Percentiles rank a stretch among this genome's conserved stretches.
Evolutionary conservation across 2,329 filamentous ascomycete species (phyloP).

Genomic region (Cytospora paraplurivora): DNA sequence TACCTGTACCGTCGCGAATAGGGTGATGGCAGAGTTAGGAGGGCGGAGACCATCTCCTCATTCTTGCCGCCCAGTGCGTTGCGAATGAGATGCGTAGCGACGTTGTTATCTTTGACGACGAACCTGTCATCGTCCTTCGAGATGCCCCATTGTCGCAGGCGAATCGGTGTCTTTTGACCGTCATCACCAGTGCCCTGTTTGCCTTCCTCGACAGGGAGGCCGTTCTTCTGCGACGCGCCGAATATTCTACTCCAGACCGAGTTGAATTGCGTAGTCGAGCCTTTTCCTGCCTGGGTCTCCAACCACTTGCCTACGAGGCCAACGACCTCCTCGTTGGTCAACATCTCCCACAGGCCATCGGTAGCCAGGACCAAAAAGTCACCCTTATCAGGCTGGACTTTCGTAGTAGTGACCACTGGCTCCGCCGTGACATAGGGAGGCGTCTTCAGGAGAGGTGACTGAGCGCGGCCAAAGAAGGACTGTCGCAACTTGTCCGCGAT

Average conservation of each 20-base stretch:
- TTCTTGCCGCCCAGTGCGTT: constrained; percentile 95
- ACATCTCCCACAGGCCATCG: constrained; percentile 98
- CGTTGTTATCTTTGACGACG: constrained; percentile 92
- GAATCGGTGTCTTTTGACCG: constrained; percentile 85
- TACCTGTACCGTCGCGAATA: constrained; percentile 91
- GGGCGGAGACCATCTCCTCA: constrained; percentile 87
- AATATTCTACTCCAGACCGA: constrained; percentile 68
- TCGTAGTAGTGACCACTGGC: constrained; percentile 89
- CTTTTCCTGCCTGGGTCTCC: constrained; percentile 66
- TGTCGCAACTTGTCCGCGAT: constrained; percentile 79
- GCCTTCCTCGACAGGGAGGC: constrained; percentile 75
- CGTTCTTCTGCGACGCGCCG: constrained; percentile 50
- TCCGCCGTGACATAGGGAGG: constrained; percentile 98
- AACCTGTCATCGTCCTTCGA: constrained; percentile 77
- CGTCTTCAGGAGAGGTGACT: constrained; percentile 77
- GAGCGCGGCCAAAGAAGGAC: constrained; percentile 84
- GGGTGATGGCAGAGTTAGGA: constrained; percentile 88
- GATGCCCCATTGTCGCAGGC: constrained; percentile 88
- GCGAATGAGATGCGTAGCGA: constrained; percentile 89
- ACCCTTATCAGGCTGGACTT: constrained; percentile 83
- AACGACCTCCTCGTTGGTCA: constrained; percentile 97
- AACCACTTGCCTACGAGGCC: constrained; percentile 97
- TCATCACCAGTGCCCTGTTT: constrained; percentile 49
- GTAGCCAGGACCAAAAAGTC: constrained; percentile 97
- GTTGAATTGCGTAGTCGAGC: constrained; percentile 66